These are phyloP conservation scores for Leccinum pachyderme DNA, from an alignment of 1,284 basidiomycete species.

Conservation along the genomic window DNA sequence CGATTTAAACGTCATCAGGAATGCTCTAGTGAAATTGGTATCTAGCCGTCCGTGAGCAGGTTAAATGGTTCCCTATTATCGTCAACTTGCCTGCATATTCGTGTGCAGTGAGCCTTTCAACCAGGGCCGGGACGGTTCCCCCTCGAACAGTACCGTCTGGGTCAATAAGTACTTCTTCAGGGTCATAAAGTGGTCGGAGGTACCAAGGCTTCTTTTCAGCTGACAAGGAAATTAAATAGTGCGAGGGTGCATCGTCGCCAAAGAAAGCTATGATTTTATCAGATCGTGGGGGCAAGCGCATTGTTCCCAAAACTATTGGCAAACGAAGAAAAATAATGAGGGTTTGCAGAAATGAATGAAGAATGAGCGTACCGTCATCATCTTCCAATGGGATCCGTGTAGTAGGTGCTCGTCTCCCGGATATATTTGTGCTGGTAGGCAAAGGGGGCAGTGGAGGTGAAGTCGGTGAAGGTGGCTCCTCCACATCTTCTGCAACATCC, in stretches of 20 bases:
- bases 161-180: constrained; percentile 65
- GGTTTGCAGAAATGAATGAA: background rate
- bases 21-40: constrained; percentile 68
- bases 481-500: constrained; percentile 10
- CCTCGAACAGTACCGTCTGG: constrained; percentile 67
- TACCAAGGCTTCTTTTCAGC: constrained; percentile 61
- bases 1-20: constrained; percentile 80
- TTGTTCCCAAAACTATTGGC: constrained; percentile 14
- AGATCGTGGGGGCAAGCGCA: constrained; percentile 23
- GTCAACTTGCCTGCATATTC: constrained; percentile 49
- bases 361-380: constrained; percentile 15
- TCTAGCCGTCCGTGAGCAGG: constrained; percentile 38
- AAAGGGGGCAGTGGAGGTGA: constrained; percentile 10
- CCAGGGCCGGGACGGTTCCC: constrained; percentile 65
- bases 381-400: constrained; percentile 11
- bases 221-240: constrained; percentile 40
- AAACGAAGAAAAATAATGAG: background rate
- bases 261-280: constrained; percentile 60
- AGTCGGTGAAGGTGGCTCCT: constrained; percentile 3
- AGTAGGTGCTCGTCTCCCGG: background rate
- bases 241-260: constrained; percentile 53
- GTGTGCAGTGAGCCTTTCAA: constrained; percentile 73
- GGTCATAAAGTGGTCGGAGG: constrained; percentile 61
- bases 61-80: background rate
- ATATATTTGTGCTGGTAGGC: constrained; percentile 11